Evolutionary conservation across 805 yeast species (phyloP).

Genomic region (Spathaspora girioi): DNA sequence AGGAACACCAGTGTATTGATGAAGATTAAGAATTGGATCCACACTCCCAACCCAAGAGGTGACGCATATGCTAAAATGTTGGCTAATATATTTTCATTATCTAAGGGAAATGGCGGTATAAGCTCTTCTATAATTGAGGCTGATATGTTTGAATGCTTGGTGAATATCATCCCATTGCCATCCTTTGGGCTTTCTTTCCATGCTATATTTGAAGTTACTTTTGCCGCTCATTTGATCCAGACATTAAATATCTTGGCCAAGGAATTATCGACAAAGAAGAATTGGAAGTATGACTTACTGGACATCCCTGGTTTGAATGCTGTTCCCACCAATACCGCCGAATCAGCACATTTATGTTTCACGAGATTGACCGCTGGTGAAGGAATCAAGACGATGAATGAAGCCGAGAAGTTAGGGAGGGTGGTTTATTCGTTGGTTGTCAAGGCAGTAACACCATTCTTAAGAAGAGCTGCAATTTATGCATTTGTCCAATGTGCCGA

Average conservation of each 20-base stretch:
- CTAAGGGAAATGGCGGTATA: constrained; percentile 21
- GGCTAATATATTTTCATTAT: constrained; percentile 31
- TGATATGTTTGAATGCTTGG: constrained; percentile 54
- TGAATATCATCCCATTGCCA: constrained; percentile 47
- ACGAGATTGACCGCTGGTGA: constrained; percentile 15
- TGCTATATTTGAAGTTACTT: constrained; percentile 47
- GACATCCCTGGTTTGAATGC: constrained; percentile 35
- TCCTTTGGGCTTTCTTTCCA: constrained; percentile 43
- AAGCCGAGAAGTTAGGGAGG: constrained; percentile 27
- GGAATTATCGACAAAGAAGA: constrained; percentile 23
- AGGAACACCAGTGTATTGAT: constrained; percentile 30
- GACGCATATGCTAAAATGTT: constrained; percentile 30
- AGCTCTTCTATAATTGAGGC: constrained; percentile 32
- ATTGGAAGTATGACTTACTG: constrained; percentile 20
- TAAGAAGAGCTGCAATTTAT: constrained; percentile 59
- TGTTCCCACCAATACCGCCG: constrained; percentile 18
- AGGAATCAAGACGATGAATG: constrained; percentile 10
- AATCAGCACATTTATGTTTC: constrained; percentile 18
- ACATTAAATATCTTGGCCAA: constrained; percentile 20
- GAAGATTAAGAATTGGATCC: constrained; percentile 35
- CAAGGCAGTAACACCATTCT: constrained; percentile 59
- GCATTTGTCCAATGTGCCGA: constrained; percentile 52
- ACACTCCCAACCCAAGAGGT: constrained; percentile 19
- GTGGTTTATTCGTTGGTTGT: constrained; percentile 51
- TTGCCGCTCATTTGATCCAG: constrained; percentile 52